Evolutionary conservation across 1,284 basidiomycete genomes (phyloP), one percentile per base, ranked within the genome.

Genomic region (Chondrostereum purpureum): DNA sequence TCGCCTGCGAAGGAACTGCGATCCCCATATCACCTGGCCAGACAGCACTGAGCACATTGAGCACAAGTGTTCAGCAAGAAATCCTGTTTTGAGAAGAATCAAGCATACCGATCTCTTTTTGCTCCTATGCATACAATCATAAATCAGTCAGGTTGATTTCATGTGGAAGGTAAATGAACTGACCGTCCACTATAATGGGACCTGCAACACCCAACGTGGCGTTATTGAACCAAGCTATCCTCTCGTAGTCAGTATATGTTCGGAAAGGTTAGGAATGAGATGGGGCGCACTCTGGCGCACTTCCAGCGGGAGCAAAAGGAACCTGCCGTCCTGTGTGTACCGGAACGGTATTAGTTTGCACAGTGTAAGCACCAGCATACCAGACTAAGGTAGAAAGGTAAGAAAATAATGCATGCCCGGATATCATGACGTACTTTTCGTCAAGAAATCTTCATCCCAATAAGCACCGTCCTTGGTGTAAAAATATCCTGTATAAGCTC

Each of bases 331-430:
- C 78, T 0, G 75, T 77, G 47, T 79, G 48, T 14, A 78, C 44
- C 0, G 77, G 64, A 0, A 79, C 73, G 0, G 72, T 75, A 49
- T 77, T 77, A 0, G 77, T 78, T 54, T 80, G 77, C 6, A 80
- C 74, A 0, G 77, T 80, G 53, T 79, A 80, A 4, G 77, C 77
- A 5, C 78, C 78, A 0, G 77, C 67, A 53, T 78, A 80, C 77
- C 78, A 80, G 3, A 78, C 66, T 74, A 42, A 2, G 36, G 35
- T 11, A 13, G 20, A 37, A 24, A 14, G 41, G 33, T n/a, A 45
- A 46, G 37, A 36, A n/a, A 49, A 18, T 18, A 24, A 24, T 48
- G 20, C 14, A 18, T 44, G 22, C 46, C 2, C 19, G 22, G 6
- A 35, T 17, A 38, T n/a, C n/a, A n/a, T 27, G 37, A 55, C 59